Percentiles rank a stretch among this genome's conserved stretches.
These are phyloP conservation scores for Cyberlindnera japonica DNA, from an alignment of 805 yeast species.

Conservation along the genomic window DNA sequence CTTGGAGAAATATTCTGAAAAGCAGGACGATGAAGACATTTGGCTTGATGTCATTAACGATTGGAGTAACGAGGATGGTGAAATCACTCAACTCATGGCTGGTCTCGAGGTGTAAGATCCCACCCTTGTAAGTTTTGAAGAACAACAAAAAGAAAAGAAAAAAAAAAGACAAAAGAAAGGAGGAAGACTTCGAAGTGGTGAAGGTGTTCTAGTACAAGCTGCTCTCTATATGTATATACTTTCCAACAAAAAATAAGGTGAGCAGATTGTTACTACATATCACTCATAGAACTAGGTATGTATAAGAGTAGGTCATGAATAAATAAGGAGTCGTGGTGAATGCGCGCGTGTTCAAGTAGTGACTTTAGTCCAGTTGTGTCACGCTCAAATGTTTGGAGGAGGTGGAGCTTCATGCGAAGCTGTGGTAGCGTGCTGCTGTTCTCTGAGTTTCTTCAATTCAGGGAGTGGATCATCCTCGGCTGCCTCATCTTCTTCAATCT, in stretches of 20 bases:
- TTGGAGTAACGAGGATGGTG: constrained; percentile 14
- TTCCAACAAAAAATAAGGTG: not conserved
- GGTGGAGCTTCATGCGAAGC: constrained; percentile 13
- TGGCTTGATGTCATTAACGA: constrained; percentile 20
- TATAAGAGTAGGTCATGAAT: constrained; percentile 5
- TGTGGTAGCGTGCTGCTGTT: constrained; percentile 11
- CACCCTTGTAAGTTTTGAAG: too few species aligned
- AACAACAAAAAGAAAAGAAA: too few species aligned
- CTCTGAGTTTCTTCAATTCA: constrained; percentile 16
- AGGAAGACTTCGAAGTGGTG: too few species aligned
- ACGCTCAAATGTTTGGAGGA: constrained; percentile 18
- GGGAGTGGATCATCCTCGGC: constrained; percentile 13
- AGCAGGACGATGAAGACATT: constrained; percentile 5
- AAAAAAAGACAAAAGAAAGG: too few species aligned
- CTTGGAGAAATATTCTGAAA: constrained; percentile 5
- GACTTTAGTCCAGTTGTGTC: too few species aligned
- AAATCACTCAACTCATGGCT: constrained; percentile 7
- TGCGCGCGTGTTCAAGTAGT: too few species aligned
- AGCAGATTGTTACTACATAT: too few species aligned
- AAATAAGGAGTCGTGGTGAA: not conserved
- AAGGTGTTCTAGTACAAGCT: too few species aligned
- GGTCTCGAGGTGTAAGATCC: constrained; percentile 3
- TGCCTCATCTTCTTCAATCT: constrained; percentile 41
- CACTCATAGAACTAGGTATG: too few species aligned
- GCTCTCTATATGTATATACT: too few species aligned